Conservation (phyloP, 345 rosid species). For the Litchi chinensis region DNA sequence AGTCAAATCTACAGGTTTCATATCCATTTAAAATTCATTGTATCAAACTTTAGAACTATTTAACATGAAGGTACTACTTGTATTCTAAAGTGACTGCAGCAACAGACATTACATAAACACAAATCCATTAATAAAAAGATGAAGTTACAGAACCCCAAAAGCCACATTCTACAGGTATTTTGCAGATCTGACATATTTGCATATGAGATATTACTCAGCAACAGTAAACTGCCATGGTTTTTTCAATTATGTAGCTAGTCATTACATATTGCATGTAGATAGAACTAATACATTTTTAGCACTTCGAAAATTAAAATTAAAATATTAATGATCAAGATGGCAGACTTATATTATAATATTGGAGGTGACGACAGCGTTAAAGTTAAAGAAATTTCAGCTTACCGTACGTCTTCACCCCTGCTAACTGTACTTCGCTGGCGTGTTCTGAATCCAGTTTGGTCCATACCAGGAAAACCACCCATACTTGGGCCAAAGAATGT, state of each 20-base stretch:
- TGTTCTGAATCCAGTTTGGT: conserved; percentile 76
- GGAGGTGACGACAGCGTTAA: neutral
- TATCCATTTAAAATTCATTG: conserved; percentile 15
- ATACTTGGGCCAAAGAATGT: conserved; percentile 91
- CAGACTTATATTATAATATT: neutral
- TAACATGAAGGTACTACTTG: conserved; percentile 4
- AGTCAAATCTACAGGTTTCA: conserved; percentile 13
- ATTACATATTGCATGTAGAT: neutral
- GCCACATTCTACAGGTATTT: neutral
- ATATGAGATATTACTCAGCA: neutral
- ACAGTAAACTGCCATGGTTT: neutral
- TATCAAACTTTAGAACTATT: conserved; percentile 2
- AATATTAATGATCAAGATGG: neutral
- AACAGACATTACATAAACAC: neutral
- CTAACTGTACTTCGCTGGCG: conserved; percentile 68
- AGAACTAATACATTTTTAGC: neutral
- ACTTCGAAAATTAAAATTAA: neutral
- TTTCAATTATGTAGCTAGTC: neutral
- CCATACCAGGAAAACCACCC: conserved; percentile 95
- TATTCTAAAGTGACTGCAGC: neutral
- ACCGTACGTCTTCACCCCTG: conserved; percentile 97
- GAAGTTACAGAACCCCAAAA: neutral
- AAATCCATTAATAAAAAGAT: neutral
- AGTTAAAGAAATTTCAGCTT: conserved; percentile 30
- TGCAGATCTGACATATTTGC: neutral